Base-by-base conservation (phyloP, 768 basidiomycete species). In the Russula brevipes region DNA sequence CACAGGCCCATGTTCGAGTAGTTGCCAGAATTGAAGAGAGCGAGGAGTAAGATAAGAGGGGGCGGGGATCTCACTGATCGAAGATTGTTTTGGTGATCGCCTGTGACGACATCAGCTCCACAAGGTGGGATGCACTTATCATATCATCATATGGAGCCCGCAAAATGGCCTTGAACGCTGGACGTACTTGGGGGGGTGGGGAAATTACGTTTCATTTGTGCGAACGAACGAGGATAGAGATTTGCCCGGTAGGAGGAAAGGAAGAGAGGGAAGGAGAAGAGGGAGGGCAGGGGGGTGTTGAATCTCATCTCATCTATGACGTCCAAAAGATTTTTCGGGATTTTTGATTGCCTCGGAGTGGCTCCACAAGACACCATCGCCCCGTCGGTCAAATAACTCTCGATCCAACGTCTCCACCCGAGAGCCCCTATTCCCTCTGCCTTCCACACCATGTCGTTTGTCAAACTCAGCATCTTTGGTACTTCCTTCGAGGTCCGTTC, bases 381-480 rank as follows among this genome's bases (percentile, higher is more conserved):
- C 24, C 24, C 24, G 24, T 41, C 33, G 30, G 16, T 56, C 54
- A 24, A 45, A 41, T n/a, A 56, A 16, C 47, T 12, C 44, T 56
- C 45, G 33, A 61, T 41, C 39, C n/a, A 17, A 24, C n/a, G 12
- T 17, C 47, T 50, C 55, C 49, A 49, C 49, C 19, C 16, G 49
- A 9, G 11, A 39, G 4, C 51, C 51, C 61, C 61, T 63, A 58
- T 63, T 58, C 50, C 45, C 55, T 52, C 61, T 42, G 41, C 41
- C 50, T 38, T 41, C 9, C 60, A 59, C 55, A 55, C 57, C 58
- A 92, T 94, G 91, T 94, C 91, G 58, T 97, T 97, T 70, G 94
- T 98, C 72, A 98, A 98, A 79, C 91, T 98, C 71, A 91, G 88
- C 77, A 98, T 98, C 78, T 98, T 98, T 70, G 95, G 94, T 52